Evolutionary conservation across 768 basidiomycete genomes (phyloP).

Genomic region (Tylopilus cervinicoccineus): DNA sequence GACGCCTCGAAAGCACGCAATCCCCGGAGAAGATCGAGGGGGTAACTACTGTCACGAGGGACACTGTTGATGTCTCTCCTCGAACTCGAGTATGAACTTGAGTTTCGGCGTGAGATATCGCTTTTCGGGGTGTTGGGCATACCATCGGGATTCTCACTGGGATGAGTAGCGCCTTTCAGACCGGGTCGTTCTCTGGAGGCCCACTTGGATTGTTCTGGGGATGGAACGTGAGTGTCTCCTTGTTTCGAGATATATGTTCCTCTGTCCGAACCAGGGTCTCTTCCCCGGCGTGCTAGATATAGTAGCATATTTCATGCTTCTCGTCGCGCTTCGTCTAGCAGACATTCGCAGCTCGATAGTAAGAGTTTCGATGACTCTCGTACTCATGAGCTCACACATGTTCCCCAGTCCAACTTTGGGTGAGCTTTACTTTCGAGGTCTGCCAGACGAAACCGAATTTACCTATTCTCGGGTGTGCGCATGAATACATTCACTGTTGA

Average conservation of each 20-base stretch:
- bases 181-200: constrained; percentile 54
- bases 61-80: constrained; percentile 26
- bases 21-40: constrained; percentile 16
- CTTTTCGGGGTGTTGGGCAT: constrained; percentile 56
- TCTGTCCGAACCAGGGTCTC: background rate
- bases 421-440: constrained; percentile 60
- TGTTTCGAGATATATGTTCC: background rate
- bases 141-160: constrained; percentile 57
- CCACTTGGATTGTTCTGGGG: constrained; percentile 59
- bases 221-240: constrained; percentile 45
- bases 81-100: constrained; percentile 51
- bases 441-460: constrained; percentile 55
- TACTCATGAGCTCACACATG: background rate
- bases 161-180: constrained; percentile 59
- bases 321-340: constrained; percentile 52
- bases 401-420: constrained; percentile 49
- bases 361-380: constrained; percentile 12
- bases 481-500: background rate
- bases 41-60: background rate
- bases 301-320: constrained; percentile 56
- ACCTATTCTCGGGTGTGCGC: constrained; percentile 51
- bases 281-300: constrained; percentile 34
- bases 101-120: constrained; percentile 58
- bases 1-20: background rate
- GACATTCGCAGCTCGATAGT: constrained; percentile 61